Evolutionary conservation across 805 yeast genomes (phyloP), one percentile per base, ranked within the genome.

Genomic region (Candida saitoana): DNA sequence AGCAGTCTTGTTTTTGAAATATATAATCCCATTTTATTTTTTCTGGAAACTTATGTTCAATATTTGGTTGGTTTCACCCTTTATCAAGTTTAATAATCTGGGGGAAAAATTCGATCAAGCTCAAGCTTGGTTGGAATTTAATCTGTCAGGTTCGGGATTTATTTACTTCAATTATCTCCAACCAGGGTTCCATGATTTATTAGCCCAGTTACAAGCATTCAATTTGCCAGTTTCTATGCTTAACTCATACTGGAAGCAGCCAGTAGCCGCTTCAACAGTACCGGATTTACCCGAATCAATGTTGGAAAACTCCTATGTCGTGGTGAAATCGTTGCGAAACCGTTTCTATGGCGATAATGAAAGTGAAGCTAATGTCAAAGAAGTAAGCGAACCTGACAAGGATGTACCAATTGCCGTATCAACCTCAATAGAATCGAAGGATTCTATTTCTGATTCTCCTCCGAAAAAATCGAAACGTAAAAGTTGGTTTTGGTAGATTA

Each of bases 31-130:
- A 2, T 73, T 84, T 37, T 77, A 73, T 50, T 57, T 74, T 3
- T 51, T 83, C 1, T 34, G 72, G 27, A 70, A 73, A 42, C 54
- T 82, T 3, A 69, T 68, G 19, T 54, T 77, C 33, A 71, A 77
- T 24, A 53, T 75, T 9, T 84, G 90, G 90, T 66, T 87, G 36
- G 74, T 82, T 4, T 61, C 76, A 22, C 77, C 79, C 5, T 51
- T 71, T 46, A 50, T 65, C 11, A 46, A 37, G 14, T 5, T 39
- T 14, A 29, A 3, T n/a, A 43, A 49, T 14, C n/a, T n/a, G n/a
- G 32, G 24, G 3, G 18, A 15, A 22, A 39, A 37, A 27, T 45
- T 41, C 27, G 46, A 43, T 19, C 34, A 32, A 18, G 53, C 51
- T 16, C 45, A 46, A n/a, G 65, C 62, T 39, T 65, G 69, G 69